Conservation (phyloP, 352 stramenopile genomes). For the Pythium utonaiense region DNA sequence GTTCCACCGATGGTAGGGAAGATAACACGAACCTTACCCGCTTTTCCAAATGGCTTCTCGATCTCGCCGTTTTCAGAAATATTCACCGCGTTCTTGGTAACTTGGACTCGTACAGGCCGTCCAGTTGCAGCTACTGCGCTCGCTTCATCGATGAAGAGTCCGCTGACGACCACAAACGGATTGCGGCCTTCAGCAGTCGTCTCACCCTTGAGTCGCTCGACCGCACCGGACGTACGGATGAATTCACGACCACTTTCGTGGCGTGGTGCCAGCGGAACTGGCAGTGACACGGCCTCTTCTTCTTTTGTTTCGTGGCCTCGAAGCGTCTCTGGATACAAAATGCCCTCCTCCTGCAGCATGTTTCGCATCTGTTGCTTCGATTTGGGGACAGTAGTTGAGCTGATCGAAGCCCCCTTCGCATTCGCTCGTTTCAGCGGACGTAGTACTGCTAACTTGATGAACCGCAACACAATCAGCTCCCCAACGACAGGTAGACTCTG, state of each 20-base stretch:
- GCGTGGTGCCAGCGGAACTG: too few species aligned
- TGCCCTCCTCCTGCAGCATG: slow-evolving; percentile 37
- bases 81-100: slow-evolving; percentile 1
- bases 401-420: not conserved
- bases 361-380: slow-evolving; percentile 4
- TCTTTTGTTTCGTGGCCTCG: not conserved
- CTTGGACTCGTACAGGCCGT: slow-evolving; percentile 21
- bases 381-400: not conserved
- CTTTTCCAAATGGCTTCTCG: slow-evolving; percentile 75
- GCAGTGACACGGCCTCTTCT: too few species aligned
- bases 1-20: slow-evolving; percentile 48
- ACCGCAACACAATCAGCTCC: slow-evolving; percentile 52
- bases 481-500: slow-evolving; percentile 22
- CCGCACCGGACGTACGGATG: slow-evolving; percentile 5
- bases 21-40: slow-evolving; percentile 62
- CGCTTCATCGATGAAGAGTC: slow-evolving; percentile 46
- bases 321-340: slow-evolving; percentile 52
- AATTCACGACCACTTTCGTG: not conserved
- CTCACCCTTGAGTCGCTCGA: slow-evolving; percentile 71
- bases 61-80: slow-evolving; percentile 40
- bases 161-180: slow-evolving; percentile 53
- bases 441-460: slow-evolving; percentile 48
- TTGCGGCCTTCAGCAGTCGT: slow-evolving; percentile 60
- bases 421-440: slow-evolving; percentile 33
- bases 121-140: slow-evolving; percentile 37